Base-by-base conservation (phyloP, 2,329 filamentous ascomycete genomes). In the Trichophyton simii region DNA sequence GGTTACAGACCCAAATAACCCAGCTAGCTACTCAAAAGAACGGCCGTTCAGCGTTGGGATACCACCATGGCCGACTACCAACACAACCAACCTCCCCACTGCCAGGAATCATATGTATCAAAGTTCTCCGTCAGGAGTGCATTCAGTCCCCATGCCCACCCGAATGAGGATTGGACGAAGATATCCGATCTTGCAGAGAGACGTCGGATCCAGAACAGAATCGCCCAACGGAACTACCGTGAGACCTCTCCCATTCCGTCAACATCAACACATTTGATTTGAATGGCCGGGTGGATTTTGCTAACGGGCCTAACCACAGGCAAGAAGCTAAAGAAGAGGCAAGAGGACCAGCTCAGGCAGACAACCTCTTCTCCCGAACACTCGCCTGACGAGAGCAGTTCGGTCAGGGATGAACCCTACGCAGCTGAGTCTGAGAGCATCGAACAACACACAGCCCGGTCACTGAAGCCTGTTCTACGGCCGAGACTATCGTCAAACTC, bases 101-200 rank as follows among this genome's bases (percentile, higher is more conserved):
- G 36, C n/a, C 55, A 58, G 22, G 55, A 42, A 69, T 44, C 65
- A 69, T 58, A 22, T 59, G 58, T 66, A 66, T 62, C 80, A 85
- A 59, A 84, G 87, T 86, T 89, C 71, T 86, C 87, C 69, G 95
- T 89, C 64, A 96, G 90, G 79, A 96, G 90, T 77, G 92, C 92
- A 68, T 96, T 95, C 80, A 95, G 89, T 77, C 88, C 87, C 69
- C 95, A 90, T 66, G 92, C 91, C 69, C 95, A 95, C 74, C 89
- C 92, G 61, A 91, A 96, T 72, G 92, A 97, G 78, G 92, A 97
- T 79, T 97, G 92, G 92, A 96, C 92, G 72, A 95, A 96, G 84
- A 96, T 97, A 73, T 95, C 92, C 62, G 92, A 97, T 75, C 86
- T 97, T 63, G 92, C 91, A 59, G 58, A 59, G 25, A 46, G 59